phyloP scores from a whole-genome alignment of 2,329 filamentous ascomycete genomes.

The Stagonosporopsis chrysanthemi region DNA sequence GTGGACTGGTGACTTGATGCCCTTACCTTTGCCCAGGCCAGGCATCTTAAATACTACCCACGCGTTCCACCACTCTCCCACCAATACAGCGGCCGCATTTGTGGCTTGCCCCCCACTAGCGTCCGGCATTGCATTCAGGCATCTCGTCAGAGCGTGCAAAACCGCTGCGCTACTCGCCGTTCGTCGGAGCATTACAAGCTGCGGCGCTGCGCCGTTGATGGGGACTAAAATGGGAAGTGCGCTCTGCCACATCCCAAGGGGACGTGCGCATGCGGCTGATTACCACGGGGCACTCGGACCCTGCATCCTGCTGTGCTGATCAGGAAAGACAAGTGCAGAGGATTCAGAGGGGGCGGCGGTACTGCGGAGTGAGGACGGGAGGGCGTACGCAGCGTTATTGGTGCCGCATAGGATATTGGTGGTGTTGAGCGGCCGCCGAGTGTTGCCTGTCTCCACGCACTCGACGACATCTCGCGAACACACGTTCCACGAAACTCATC shows the following conservation, averaged over 20 bases:
- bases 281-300: slow-evolving; percentile 5
- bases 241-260: slow-evolving; percentile 11
- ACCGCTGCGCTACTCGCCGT: slow-evolving; percentile 12
- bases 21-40: slow-evolving; percentile 17
- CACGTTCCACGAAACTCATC: slow-evolving; percentile 3
- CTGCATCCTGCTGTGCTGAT: slow-evolving; percentile 8
- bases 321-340: slow-evolving; percentile 9
- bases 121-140: slow-evolving; percentile 12
- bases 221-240: slow-evolving; percentile 13
- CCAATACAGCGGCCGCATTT: slow-evolving; percentile 15
- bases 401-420: slow-evolving; percentile 1
- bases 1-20: slow-evolving; percentile 19
- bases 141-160: slow-evolving; percentile 17
- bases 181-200: slow-evolving; percentile 21
- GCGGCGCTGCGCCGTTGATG: slow-evolving; percentile 13
- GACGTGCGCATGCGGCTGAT: slow-evolving; percentile 20
- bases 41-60: slow-evolving; percentile 20
- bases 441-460: slow-evolving; percentile 11
- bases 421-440: background rate
- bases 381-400: slow-evolving; percentile 1
- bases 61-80: slow-evolving; percentile 12
- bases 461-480: background rate
- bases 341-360: background rate
- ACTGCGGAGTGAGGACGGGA: slow-evolving; percentile 1
- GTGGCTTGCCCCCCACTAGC: slow-evolving; percentile 19